Base-by-base conservation (phyloP, 2,329 filamentous ascomycete genomes). In the Acephala macrosclerotiorum region DNA sequence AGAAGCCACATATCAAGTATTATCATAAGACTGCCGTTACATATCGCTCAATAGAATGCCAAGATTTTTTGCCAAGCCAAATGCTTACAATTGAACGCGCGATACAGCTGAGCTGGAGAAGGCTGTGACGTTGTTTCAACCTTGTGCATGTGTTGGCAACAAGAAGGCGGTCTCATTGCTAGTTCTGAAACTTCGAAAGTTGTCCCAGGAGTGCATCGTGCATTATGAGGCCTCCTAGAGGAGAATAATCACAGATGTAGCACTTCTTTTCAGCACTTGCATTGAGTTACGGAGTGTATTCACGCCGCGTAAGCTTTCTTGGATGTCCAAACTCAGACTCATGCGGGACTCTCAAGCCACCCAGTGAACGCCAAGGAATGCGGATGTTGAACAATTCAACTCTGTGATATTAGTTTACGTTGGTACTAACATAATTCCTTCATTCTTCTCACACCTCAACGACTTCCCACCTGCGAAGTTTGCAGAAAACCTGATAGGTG, bases 111-210 rank as follows among this genome's bases (percentile, higher is more conserved):
- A 53, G 25, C 12, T 26, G 12, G 8, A 49, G 11, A n/a, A 49
- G n/a, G 9, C 29, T n/a, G 18, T 11, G 14, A n/a, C 49, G 16
- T 33, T 18, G 49, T 53, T 53, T 53, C 12, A 6, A 29, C 25
- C 49, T 53, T 53, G 22, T 53, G 25, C 45, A 49, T 49, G 20
- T 49, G 45, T 49, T 49, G n/a, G n/a, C 22, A 42, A 42, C 40
- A 18, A 42, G 40, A 16, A 42, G 40, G 40, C 40, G 40, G 20
- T 49, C 18, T 20, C 45, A 49, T 11, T 22, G 9, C 20, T 22
- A 25, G n/a, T 8, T 20, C 11, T 49, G 45, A 49, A 49, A 53
- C 49, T 53, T 53, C 49, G 49, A 53, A 29, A 53, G 9, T 53
- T n/a, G 14, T 53, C 26, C 29, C 49, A 53, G 49, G 49, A 33